Evolutionary conservation across 495 filamentous ascomycete genomes (phyloP), one percentile per base, ranked within the genome.

Genomic region (Clavariopsis aquatica): DNA sequence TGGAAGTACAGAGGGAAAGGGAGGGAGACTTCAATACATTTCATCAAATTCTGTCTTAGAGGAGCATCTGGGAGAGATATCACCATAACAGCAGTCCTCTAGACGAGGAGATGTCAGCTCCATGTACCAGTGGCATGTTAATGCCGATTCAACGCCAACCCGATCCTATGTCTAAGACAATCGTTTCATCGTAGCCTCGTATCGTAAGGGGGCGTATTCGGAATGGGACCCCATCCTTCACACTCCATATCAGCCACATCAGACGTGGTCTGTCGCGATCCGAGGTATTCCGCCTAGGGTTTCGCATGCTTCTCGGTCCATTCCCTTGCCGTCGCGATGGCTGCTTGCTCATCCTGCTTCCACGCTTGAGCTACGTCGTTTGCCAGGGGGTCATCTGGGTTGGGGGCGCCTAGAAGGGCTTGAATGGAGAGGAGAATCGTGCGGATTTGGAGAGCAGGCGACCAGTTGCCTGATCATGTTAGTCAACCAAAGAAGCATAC

Each of bases 341-440:
- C 94, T 22, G 89, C 90, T 46, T 84, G 85, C 78, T 97, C 90
- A 71, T 98, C 88, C 66, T 96, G 91, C 78, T 97, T 96, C 94
- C 94, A 98, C 71, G 87, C 83, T 78, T 98, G 92, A n/a, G 94
- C 94, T 27, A 98, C 94, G 69, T 97, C 94, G 69, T 96, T 94
- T 28, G 94, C 94, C 43, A 98, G 83, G 13, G 94, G 94, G 73
- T 98, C 94, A 68, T 98, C 95, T 1, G 94, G 94, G 75, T 99
- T 99, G 13, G 94, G 94, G 8, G 94, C 95, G 28, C 94, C 94
- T 17, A 99, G 85, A 36, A 99, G 81, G 17, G 94, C 94, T 77
- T 99, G 94, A 73, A 99, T 99, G 20, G 92, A 96, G 31, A 99
- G 86, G 1, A 99, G 83, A 64, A 99, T 98, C 0, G 94, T 99